Base-by-base conservation (phyloP, 2,329 filamentous ascomycete species). In the Lecanicillium sp. region DNA sequence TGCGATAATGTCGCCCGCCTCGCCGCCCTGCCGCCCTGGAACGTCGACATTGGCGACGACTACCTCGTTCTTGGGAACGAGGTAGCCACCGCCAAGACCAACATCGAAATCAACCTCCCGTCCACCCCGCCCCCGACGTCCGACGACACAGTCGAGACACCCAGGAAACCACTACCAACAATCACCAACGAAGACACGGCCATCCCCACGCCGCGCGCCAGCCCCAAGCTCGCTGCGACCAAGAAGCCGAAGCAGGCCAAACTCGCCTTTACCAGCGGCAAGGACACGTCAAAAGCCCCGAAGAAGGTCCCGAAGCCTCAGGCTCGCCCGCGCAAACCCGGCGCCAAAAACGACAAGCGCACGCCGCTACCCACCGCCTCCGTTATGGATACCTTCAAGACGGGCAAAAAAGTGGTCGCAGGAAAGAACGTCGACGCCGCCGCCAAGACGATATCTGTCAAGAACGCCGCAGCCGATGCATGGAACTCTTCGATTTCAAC, bases 1-100 rank as follows among this genome's bases (percentile, higher is more conserved):
- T 93, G 88, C 61, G 93, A 98, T 62, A 83, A 90, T 54, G 85
- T 98, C 32, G 93, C 93, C 17, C 77, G 76, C 41, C 72, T 89
- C 32, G 86, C 83, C 14, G 79, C 79, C 19, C 64, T 85, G 21
- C 79, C 80, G 4, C 76, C 64, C 14, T 83, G 78, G 73, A 74
- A 84, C 50, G 61, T 62, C 54, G 70, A 74, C 53, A 73, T 77
- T 49, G 76, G 77, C 17, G 66, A 73, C 32, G 73, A 73, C 37
- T 71, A 71, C 44, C 69, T 71, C 45, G 66, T 74, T 26, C 69
- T 74, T 11, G 65, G 67, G 48, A 68, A 72, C 51, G 65, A 70
- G 48, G 70, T 71, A 48, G 65, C 69, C 54, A 68, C 44, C 60
- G 57, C 19, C 64, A 63, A 38, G 62, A 67, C 38, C 37, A 65